Base-by-base conservation (phyloP, 129 eudicot genomes). In the Centella asiatica region DNA sequence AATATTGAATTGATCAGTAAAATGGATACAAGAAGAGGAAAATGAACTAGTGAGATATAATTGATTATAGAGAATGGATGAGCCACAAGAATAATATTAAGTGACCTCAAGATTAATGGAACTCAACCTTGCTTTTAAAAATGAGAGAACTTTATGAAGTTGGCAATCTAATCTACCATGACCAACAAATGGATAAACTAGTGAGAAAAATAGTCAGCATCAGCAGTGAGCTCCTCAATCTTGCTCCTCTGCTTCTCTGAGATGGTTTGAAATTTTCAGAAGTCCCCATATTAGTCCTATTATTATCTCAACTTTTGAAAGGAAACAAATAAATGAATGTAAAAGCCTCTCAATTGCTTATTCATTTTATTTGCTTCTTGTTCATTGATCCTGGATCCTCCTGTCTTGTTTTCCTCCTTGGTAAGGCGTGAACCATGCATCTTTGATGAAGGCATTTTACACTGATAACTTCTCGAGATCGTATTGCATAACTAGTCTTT, bases 401-500 rank as follows among this genome's bases (percentile, higher is more conserved):
- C 34, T 57, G 8, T 23, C 28, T 57, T 57, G 8, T 23, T 34
- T 57, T 57, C 40, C 39, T n/a, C 45, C 4, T 18, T 57, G 34
- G 31, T 24, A 20, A 15, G n/a, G 46, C 19, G 18, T 4, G 10
- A 29, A 57, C 34, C 18, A 11, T 56, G 17, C 19, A 56, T 56
- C 29, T 33, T 33, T 33, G 18, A 18, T 4, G 63, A 56, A 17
- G 26, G 4, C 63, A 27, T 3, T 45, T 22, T 20, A 64, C 5
- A 64, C 58, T 25, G 23, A 44, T 44, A 62, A 48, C 34, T 14
- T 48, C 58, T 83, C 83, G 54, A 85, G 80, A 55, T 92, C 88
- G 55, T 83, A 77, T 46, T 83, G 97, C 94, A 86, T 84, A 45
- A 81, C 66, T 57, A 92, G 77, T 66, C 98, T 79, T 57, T 92